phyloP scores from a whole-genome alignment of 1,139 yeast genomes.

The Kluyveromyces sp. region DNA sequence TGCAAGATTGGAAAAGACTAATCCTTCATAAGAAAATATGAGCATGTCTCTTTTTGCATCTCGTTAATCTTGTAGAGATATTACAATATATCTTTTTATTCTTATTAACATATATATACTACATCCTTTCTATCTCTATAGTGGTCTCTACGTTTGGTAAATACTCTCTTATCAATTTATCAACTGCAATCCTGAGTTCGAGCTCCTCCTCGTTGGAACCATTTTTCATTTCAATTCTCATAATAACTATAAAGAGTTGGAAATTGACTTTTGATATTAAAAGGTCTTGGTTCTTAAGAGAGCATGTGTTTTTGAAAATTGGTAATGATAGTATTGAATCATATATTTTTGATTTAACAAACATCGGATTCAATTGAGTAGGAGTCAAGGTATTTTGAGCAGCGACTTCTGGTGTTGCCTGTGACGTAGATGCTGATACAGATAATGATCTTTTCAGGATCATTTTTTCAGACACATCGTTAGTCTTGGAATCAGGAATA shows the following conservation, averaged over 20 bases:
- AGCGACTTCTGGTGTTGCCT: not conserved
- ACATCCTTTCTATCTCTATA: conserved; percentile 43
- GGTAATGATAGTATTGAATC: conserved; percentile 39
- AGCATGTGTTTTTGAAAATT: conserved; percentile 43
- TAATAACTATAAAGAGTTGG: conserved; percentile 48
- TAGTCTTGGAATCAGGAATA: conserved; percentile 1
- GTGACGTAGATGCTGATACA: conserved; percentile 5
- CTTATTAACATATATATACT: no score
- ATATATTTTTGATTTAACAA: conserved; percentile 35
- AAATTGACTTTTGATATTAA: conserved; percentile 57
- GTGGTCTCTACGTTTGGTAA: conserved; percentile 45
- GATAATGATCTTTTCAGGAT: conserved; percentile 8
- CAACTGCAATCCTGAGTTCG: conserved; percentile 45
- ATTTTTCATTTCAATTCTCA: conserved; percentile 53
- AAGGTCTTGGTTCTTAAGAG: conserved; percentile 37
- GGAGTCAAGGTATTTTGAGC: conserved; percentile 5
- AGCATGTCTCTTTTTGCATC: not conserved
- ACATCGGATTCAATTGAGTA: conserved; percentile 30
- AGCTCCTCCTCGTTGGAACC: conserved; percentile 64
- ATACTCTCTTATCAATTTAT: conserved; percentile 37
- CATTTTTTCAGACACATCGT: not conserved
- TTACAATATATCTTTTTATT: no score
- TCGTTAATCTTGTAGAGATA: no score
- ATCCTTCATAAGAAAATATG: conserved; percentile 39
- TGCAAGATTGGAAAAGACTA: conserved; percentile 60